Evolutionary conservation across 1,284 basidiomycete species (phyloP).

Genomic region (Sporisorium exsertum): DNA sequence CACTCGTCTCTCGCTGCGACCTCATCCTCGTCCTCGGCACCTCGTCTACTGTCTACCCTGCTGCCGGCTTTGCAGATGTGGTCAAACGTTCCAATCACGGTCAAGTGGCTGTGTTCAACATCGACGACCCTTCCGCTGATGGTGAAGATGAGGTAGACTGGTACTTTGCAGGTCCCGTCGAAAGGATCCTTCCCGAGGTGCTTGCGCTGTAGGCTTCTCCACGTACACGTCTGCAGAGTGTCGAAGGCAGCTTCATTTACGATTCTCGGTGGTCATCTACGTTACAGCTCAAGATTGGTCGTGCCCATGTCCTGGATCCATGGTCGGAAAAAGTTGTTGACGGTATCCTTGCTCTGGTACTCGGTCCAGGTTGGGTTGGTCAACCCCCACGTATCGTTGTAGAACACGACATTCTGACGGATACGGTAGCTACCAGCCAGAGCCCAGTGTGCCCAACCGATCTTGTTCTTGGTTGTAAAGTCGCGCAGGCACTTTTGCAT

Average conservation of each 20-base stretch:
- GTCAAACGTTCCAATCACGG: conserved; percentile 71
- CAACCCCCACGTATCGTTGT: conserved; percentile 47
- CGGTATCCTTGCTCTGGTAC: conserved; percentile 28
- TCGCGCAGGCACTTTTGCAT: conserved; percentile 49
- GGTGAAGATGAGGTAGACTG: conserved; percentile 16
- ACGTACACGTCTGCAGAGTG: not conserved
- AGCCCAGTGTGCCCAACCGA: conserved; percentile 47
- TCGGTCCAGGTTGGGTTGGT: conserved; percentile 21
- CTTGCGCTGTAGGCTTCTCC: conserved; percentile 1
- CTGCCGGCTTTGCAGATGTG: conserved; percentile 71
- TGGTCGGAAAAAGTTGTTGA: conserved; percentile 39
- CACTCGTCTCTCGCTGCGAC: conserved; percentile 73
- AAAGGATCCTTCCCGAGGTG: conserved; percentile 26
- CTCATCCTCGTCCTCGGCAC: conserved; percentile 77
- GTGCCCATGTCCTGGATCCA: conserved; percentile 44
- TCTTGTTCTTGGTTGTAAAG: conserved; percentile 47
- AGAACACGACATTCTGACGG: conserved; percentile 19
- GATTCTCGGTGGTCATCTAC: not conserved
- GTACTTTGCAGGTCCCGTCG: conserved; percentile 44
- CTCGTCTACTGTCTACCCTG: conserved; percentile 74
- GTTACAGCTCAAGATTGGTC: conserved; percentile 41
- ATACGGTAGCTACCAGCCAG: conserved; percentile 42
- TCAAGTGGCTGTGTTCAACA: conserved; percentile 76
- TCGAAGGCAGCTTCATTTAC: not conserved
- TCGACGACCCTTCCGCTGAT: conserved; percentile 68